Percentiles rank a stretch among this genome's conserved stretches.
These are phyloP conservation scores for Staphylotrichum longicolle DNA, from an alignment of 495 filamentous ascomycete genomes.

Conservation along the genomic window DNA sequence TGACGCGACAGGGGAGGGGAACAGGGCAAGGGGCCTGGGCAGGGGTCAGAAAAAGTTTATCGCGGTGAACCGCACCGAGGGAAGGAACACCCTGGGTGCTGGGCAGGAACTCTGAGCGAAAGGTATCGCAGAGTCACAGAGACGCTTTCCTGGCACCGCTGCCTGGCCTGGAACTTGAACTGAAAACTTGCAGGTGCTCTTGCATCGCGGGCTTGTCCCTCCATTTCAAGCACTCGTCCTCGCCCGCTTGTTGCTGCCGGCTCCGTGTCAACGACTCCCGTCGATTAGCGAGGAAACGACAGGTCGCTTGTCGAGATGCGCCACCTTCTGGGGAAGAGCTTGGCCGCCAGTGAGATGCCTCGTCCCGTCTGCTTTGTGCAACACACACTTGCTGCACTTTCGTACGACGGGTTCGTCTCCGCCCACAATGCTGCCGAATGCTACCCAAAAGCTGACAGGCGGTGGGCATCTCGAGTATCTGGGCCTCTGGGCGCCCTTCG, in stretches of 20 bases:
- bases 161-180: too few species aligned
- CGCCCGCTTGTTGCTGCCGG: too few species aligned
- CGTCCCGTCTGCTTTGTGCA: neutral
- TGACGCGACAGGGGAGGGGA: slow-evolving; percentile 7
- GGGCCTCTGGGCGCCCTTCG: neutral
- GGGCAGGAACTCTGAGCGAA: neutral
- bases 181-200: too few species aligned
- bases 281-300: neutral
- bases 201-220: neutral
- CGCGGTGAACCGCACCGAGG: slow-evolving; percentile 1
- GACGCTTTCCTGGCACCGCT: too few species aligned
- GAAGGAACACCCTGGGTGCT: slow-evolving; percentile 9
- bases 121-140: neutral
- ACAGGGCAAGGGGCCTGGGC: neutral
- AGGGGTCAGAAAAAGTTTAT: slow-evolving; percentile 13
- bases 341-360: neutral
- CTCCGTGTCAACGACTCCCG: neutral
- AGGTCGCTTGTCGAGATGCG: neutral
- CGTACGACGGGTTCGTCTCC: slow-evolving; percentile 17
- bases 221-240: neutral
- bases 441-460: slow-evolving; percentile 11
- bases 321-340: neutral
- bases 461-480: too few species aligned
- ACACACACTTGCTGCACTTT: neutral
- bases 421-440: slow-evolving; percentile 24